phyloP scores from a whole-genome alignment of 352 stramenopile genomes.

The Hyaloperonospora arabidopsidis region DNA sequence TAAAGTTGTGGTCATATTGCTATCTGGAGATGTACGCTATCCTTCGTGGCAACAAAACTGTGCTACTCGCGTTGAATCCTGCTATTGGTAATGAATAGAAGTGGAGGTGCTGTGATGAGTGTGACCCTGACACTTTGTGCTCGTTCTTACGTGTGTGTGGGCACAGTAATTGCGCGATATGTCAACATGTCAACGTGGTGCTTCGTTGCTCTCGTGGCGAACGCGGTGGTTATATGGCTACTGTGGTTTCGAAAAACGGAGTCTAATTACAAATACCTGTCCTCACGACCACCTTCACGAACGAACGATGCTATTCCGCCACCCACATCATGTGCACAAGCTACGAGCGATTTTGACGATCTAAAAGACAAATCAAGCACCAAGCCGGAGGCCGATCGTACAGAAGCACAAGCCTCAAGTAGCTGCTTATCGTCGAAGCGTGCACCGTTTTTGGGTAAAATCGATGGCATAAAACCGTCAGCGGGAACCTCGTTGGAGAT shows the following conservation, averaged over 20 bases:
- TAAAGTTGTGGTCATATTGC: conserved; percentile 1
- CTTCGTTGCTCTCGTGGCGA: conserved; percentile 30
- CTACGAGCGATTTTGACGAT: conserved; percentile 2
- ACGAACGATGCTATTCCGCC: not conserved
- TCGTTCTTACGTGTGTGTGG: not conserved
- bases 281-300: not conserved
- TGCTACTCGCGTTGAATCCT: conserved; percentile 39
- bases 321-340: no score
- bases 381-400: not conserved
- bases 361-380: conserved; percentile 8
- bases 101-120: not conserved
- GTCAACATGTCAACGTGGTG: conserved; percentile 23
- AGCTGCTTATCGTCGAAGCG: conserved; percentile 2
- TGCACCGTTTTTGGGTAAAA: conserved; percentile 22
- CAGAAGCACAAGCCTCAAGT: not conserved
- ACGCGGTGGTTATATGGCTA: conserved; percentile 34
- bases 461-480: conserved; percentile 34
- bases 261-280: not conserved
- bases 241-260: conserved; percentile 31
- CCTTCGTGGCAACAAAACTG: conserved; percentile 18
- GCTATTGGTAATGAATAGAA: conserved; percentile 22
- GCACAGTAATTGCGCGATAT: conserved; percentile 41
- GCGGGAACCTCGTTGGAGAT: conserved; percentile 52
- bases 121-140: not conserved
- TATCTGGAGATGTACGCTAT: conserved; percentile 11